Conservation (phyloP, 202 grass and related monocot genomes). For the Carex arenaria region DNA sequence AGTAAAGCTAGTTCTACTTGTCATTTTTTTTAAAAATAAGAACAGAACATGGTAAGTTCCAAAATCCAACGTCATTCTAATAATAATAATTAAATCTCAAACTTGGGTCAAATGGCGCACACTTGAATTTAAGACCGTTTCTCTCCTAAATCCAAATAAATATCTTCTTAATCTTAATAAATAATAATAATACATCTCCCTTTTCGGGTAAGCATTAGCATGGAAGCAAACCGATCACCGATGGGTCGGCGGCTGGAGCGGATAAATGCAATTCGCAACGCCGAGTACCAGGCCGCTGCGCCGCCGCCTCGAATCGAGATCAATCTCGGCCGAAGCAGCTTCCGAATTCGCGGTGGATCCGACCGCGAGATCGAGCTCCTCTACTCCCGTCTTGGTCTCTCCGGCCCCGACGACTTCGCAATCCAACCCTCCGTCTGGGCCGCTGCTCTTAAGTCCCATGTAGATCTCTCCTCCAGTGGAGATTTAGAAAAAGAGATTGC, state of each 20-base stretch:
- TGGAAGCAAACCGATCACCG: constrained; percentile 27
- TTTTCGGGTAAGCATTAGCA: not conserved
- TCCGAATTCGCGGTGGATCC: constrained; percentile 56
- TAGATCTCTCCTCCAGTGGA: constrained; percentile 11
- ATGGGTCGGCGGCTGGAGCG: constrained; percentile 39
- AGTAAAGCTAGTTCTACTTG: too few species aligned
- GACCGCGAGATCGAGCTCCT: constrained; percentile 55
- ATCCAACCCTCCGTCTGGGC: constrained; percentile 65
- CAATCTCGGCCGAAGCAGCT: constrained; percentile 32
- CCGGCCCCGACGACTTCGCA: constrained; percentile 66
- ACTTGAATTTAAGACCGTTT: constrained; percentile 23
- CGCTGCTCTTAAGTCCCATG: constrained; percentile 38
- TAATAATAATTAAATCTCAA: not conserved
- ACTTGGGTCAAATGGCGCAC: not conserved
- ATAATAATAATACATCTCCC: not conserved
- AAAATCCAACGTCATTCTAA: not conserved
- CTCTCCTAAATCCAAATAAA: not conserved
- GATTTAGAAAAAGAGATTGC: not conserved
- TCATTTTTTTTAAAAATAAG: not conserved
- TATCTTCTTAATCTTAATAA: not conserved
- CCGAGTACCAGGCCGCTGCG: constrained; percentile 29
- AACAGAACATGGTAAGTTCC: too few species aligned
- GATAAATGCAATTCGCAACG: constrained; percentile 50
- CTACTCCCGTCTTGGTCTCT: constrained; percentile 60
- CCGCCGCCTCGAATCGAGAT: not conserved